Evolutionary conservation across 306 rosid genomes (phyloP).

Genomic region (Styphnolobium japonicum): DNA sequence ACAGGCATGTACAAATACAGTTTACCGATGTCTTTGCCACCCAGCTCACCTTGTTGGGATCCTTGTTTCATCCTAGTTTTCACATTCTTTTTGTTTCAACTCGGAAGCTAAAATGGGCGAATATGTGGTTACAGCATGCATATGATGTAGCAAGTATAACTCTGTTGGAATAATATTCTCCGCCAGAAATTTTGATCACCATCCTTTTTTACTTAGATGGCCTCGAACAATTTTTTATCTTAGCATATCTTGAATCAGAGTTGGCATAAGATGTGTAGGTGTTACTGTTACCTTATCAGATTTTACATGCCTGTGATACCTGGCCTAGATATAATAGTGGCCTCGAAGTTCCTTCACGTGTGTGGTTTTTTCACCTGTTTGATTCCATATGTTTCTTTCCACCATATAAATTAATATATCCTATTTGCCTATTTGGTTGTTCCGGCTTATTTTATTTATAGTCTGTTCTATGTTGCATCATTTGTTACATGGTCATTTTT

Average conservation of each 20-base stretch:
- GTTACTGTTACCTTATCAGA: not conserved
- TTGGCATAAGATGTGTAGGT: not conserved
- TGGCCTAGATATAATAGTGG: not conserved
- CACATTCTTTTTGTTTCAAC: no score
- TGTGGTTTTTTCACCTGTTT: not conserved
- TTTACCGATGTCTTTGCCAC: not conserved
- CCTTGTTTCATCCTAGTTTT: no score
- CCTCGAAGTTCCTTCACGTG: not conserved
- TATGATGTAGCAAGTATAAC: no score
- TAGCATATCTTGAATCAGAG: not conserved
- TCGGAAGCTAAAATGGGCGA: no score
- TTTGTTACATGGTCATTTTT: not conserved
- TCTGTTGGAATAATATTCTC: no score
- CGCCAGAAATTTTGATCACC: not conserved
- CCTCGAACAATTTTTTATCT: not conserved
- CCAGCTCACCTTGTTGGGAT: no score
- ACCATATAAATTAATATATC: no score
- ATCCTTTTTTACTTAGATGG: not conserved
- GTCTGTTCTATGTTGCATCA: not conserved
- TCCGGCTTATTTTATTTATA: not conserved
- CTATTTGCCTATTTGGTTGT: not conserved
- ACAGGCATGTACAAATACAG: not conserved
- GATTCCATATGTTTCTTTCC: not conserved
- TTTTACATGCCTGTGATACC: not conserved
- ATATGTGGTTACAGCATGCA: no score